A percentile compares a stretch with the other conserved stretches of the same genome.
These are phyloP conservation scores for Trichophyton schoenleinii DNA, from an alignment of 2,329 filamentous ascomycete species.

Conservation along the genomic window DNA sequence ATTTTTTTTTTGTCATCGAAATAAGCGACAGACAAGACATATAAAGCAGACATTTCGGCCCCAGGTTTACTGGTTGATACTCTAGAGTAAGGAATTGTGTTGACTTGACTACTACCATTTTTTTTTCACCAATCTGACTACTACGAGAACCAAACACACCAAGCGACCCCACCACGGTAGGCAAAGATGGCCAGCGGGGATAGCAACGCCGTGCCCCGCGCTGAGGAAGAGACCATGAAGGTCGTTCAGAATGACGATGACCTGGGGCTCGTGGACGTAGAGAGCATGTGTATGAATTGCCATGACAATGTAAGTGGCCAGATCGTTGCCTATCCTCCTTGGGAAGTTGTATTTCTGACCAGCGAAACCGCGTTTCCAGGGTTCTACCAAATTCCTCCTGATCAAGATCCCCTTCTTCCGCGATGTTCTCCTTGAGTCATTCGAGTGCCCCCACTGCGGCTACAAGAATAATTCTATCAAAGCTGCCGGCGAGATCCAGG, in stretches of 20 bases:
- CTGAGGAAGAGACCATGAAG: neutral
- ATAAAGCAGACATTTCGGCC: neutral
- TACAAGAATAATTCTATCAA: constrained; percentile 91
- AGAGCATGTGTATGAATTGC: constrained; percentile 80
- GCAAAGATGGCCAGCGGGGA: neutral
- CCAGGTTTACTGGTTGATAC: neutral
- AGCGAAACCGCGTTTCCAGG: constrained; percentile 38
- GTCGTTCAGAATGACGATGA: constrained; percentile 23
- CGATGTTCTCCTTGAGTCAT: constrained; percentile 95
- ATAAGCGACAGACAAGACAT: neutral
- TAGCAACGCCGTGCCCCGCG: neutral
- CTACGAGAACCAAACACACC: neutral
- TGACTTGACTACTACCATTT: neutral
- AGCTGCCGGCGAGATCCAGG: constrained; percentile 80
- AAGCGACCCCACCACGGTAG: neutral
- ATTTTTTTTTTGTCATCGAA: neutral
- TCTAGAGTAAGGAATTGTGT: neutral
- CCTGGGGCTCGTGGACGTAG: constrained; percentile 37
- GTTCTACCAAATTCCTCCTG: constrained; percentile 71
- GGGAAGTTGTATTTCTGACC: constrained; percentile 6
- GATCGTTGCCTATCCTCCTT: neutral
- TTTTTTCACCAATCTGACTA: no score
- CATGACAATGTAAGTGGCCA: constrained; percentile 51
- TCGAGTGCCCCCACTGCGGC: constrained; percentile 78
- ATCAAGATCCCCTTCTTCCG: constrained; percentile 94